Evolutionary conservation across 1,139 yeast genomes (phyloP).

Genomic region (Yamadazyma jaroonii): DNA sequence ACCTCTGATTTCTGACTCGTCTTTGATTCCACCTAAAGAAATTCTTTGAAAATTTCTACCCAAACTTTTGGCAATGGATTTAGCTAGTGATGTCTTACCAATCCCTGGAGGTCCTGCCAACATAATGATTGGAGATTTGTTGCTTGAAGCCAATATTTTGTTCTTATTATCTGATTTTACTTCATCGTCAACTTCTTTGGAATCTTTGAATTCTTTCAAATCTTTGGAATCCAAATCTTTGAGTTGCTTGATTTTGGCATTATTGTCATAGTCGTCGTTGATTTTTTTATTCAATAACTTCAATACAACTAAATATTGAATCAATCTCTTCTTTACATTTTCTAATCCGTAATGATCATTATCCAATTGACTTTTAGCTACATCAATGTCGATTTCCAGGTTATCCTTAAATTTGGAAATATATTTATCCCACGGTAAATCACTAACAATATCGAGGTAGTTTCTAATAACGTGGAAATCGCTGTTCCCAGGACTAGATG

Average conservation of each 20-base stretch:
- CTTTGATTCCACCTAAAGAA: constrained; percentile 85
- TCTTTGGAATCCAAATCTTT: constrained; percentile 17
- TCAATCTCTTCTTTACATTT: constrained; percentile 74
- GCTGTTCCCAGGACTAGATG: constrained; percentile 65
- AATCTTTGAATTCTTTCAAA: not conserved
- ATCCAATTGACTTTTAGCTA: constrained; percentile 63
- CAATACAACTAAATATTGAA: constrained; percentile 79
- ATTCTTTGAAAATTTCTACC: constrained; percentile 80
- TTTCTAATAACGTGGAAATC: constrained; percentile 73
- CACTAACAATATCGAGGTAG: constrained; percentile 67
- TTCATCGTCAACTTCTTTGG: constrained; percentile 28
- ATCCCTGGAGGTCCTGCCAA: constrained; percentile 96
- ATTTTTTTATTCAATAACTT: constrained; percentile 54
- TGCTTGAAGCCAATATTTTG: constrained; percentile 28
- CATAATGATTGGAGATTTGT: constrained; percentile 71
- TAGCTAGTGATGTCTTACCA: constrained; percentile 88
- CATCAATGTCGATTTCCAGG: constrained; percentile 47
- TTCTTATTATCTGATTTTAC: constrained; percentile 29
- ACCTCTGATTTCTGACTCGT: constrained; percentile 89
- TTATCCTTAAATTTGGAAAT: constrained; percentile 39
- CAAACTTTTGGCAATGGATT: constrained; percentile 78
- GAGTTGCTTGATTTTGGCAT: constrained; percentile 38
- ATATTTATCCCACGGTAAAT: constrained; percentile 59
- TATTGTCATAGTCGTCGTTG: constrained; percentile 27
- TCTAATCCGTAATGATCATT: constrained; percentile 83